Evolutionary conservation across 1,139 yeast species (phyloP), one percentile per base, ranked within the genome.

Genomic region (Candida sanyaensis): DNA sequence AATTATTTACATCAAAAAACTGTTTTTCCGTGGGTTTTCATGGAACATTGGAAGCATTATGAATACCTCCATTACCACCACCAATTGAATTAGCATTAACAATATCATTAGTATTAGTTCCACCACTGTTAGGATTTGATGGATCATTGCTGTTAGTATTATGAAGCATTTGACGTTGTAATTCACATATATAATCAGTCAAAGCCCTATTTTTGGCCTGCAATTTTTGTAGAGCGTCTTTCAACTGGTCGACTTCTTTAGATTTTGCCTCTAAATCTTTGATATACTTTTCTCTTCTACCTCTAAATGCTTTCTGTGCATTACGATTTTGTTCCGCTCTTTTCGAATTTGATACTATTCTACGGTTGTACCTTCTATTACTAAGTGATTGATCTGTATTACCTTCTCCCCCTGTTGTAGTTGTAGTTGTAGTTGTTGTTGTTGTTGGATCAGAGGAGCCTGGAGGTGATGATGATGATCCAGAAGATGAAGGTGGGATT

Each of bases 321-420:
- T 82, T 84, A 60, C 97, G 75, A 69, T 90, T 90, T 66, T 90
- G 97, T 13, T 86, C 89, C 1, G 97, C 96, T 55, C 97, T 80
- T 66, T 88, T 88, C 37, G 95, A 82, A 51, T 75, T 77, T 11
- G 85, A 77, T 37, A 86, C 69, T 6, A 79, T 79, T 53, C 83
- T 48, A 21, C 41, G 52, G 36, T 42, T 52, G 53, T 37, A 50
- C 48, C 23, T 55, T 54, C 13, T 26, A 11, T 27, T 37, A 13
- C 23, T 27, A n/a, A 31, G 21, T 7, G 40, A 37, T n/a, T 34
- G 38, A 6, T 21, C 36, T 32, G 23, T 8, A 6, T 32, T 32
- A 17, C 12, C 12, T n/a, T 32, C 21, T 23, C 24, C 39, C 24
- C 42, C 12, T 43, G 36, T 21, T 24, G 27, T 26, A 7, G 28